Evolutionary conservation across 179 eudicot species (phyloP).

Genomic region (Carnegiea gigantea): DNA sequence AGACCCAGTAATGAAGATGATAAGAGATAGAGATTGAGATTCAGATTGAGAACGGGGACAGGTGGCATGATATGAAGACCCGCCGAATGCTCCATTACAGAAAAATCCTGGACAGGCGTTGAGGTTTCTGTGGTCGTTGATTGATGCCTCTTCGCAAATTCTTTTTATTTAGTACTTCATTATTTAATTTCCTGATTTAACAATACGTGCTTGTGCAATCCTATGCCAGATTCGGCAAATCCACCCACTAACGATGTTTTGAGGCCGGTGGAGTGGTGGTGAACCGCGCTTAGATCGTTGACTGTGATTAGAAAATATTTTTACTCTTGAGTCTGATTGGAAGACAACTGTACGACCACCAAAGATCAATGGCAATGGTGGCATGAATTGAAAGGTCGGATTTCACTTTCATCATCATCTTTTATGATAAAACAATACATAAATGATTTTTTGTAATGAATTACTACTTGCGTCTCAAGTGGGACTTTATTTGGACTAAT

Average conservation of each 20-base stretch:
- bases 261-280: neutral
- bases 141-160: neutral
- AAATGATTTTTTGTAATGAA: too few species aligned
- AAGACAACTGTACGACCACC: neutral
- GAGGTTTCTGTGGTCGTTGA: neutral
- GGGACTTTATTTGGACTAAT: too few species aligned
- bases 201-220: neutral
- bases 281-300: neutral
- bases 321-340: neutral
- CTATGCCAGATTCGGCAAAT: neutral
- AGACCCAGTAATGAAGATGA: neutral
- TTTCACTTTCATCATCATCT: too few species aligned
- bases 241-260: neutral
- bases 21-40: neutral
- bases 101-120: conserved; percentile 8
- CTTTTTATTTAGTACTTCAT: neutral
- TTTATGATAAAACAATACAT: too few species aligned
- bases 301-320: neutral
- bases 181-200: neutral
- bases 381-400: too few species aligned
- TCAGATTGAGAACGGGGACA: neutral
- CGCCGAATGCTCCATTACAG: conserved; percentile 6
- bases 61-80: neutral
- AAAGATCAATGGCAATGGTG: too few species aligned
- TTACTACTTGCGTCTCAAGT: too few species aligned